phyloP scores from a whole-genome alignment of 2,329 filamentous ascomycete species.

The Hirsutella rhossiliensis region DNA sequence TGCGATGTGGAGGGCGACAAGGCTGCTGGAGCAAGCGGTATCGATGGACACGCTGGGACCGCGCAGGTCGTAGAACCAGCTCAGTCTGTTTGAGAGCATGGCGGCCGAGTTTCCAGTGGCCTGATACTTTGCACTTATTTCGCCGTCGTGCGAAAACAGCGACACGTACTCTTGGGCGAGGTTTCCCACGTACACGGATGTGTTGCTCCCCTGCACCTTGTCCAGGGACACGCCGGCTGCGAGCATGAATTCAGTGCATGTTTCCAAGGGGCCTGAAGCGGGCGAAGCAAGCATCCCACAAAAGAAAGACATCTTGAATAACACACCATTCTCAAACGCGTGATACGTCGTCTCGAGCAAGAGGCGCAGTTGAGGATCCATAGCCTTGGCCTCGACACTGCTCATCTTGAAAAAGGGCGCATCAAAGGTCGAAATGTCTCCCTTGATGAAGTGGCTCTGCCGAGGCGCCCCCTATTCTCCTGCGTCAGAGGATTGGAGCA shows the following conservation, averaged over 20 bases:
- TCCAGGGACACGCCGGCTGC: conserved; percentile 17
- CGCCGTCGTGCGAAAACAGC: conserved; percentile 13
- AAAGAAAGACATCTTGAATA: neutral
- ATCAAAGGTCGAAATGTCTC: conserved; percentile 10
- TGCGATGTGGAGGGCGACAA: conserved; percentile 22
- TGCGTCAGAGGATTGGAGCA: no score
- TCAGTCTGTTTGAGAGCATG: conserved; percentile 18
- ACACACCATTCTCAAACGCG: conserved; percentile 11
- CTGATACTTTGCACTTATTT: conserved; percentile 3
- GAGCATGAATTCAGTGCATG: no score
- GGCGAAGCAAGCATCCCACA: no score
- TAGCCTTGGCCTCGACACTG: conserved; percentile 8
- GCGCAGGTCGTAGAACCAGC: conserved; percentile 22
- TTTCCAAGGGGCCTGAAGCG: no score
- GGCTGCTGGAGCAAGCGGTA: conserved; percentile 24
- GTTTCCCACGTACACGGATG: conserved; percentile 17
- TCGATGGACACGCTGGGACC: conserved; percentile 24
- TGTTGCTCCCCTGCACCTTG: conserved; percentile 7
- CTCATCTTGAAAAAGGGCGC: conserved; percentile 10
- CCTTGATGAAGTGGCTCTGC: neutral
- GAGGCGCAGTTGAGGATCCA: conserved; percentile 9
- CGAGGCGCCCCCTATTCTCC: no score
- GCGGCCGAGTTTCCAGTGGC: conserved; percentile 16
- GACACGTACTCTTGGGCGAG: conserved; percentile 14
- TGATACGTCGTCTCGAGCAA: conserved; percentile 17